A percentile compares a stretch with the other conserved stretches of the same genome.
These are phyloP conservation scores for Collybia mongolica DNA, from an alignment of 768 basidiomycete genomes.

Conservation along the genomic window DNA sequence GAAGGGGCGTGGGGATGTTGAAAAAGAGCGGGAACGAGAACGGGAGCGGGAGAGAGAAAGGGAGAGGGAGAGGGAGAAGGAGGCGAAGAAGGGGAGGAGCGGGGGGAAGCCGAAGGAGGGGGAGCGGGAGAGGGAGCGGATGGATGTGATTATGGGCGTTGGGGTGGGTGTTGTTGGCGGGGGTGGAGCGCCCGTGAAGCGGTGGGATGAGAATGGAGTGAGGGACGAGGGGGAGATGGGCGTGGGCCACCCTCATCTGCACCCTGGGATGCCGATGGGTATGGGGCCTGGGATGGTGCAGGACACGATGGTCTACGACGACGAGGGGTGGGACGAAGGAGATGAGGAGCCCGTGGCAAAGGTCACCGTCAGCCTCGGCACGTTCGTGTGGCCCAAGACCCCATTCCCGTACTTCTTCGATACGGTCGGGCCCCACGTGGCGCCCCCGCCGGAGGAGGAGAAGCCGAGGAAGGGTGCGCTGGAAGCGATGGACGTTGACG, in stretches of 20 bases:
- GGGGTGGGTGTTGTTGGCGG: not conserved
- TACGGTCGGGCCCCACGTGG: not conserved
- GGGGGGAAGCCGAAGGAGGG: not conserved
- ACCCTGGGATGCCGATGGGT: not conserved
- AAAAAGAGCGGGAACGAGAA: slow-evolving; percentile 19
- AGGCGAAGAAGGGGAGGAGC: not conserved
- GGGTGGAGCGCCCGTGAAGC: not conserved
- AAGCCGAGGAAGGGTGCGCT: slow-evolving; percentile 11
- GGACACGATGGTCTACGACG: not conserved
- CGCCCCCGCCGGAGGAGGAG: slow-evolving; percentile 7
- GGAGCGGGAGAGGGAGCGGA: not conserved
- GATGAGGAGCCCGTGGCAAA: slow-evolving; percentile 24
- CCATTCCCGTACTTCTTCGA: slow-evolving; percentile 61
- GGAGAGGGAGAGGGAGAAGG: not conserved
- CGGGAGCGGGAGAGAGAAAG: slow-evolving; percentile 29
- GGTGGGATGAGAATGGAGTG: not conserved
- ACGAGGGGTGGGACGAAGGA: slow-evolving; percentile 6
- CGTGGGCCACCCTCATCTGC: not conserved
- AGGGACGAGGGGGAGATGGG: not conserved
- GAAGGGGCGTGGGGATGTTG: slow-evolving; percentile 11
- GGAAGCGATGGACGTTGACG: slow-evolving; percentile 11
- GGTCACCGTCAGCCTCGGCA: slow-evolving; percentile 45
- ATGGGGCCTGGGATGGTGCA: not conserved
- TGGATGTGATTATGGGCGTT: not conserved
- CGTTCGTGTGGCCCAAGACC: slow-evolving; percentile 54